Evolutionary conservation across 441 rosid genomes (phyloP), one percentile per base, ranked within the genome.

Genomic region (Pelargonium fulgidum): DNA sequence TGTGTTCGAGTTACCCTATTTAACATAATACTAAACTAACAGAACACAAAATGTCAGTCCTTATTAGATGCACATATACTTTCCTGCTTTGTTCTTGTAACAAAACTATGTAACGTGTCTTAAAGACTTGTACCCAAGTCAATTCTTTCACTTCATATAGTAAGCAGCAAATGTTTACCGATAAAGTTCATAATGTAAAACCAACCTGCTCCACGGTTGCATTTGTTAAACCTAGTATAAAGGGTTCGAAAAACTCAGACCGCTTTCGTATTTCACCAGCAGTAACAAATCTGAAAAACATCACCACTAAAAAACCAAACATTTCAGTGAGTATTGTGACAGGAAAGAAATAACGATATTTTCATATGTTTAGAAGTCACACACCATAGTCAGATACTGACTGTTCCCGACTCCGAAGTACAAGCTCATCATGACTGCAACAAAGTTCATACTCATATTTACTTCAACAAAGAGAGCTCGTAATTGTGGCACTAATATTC

Each of bases 201-300:
- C 89, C 72, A 71, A 92, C 99, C 98, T 94, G 97, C 73, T 92
- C 96, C 65, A 94, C 97, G 26, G 98, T 84, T 68, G 96, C 52
- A 68, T 85, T 92, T 26, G 96, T 80, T 67, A 94, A 74, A 73
- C 97, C 99, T 72, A 84, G 61, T 68, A 94, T 78, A 65, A 94
- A 94, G 22, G 98, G 99, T 80, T 87, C 97, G 70, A 90, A 92
- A 78, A 94, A 94, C 16, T 89, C 91, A 0, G 92, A 79, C 52
- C 97, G 96, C 62, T 82, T 92, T 68, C 89, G 84, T 74, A 94
- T 90, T 74, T 94, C 98, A 48, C 96, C 98, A 72, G 98, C 81
- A 52, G 98, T 90, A 69, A 94, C 98, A 80, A 94, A 92, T 81
- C 99, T 94, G 86, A 94, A 90, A 83, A 94, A 94, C 99, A 94